phyloP scores from a whole-genome alignment of 768 basidiomycete genomes.

The Rhizopogon vinicolor region DNA sequence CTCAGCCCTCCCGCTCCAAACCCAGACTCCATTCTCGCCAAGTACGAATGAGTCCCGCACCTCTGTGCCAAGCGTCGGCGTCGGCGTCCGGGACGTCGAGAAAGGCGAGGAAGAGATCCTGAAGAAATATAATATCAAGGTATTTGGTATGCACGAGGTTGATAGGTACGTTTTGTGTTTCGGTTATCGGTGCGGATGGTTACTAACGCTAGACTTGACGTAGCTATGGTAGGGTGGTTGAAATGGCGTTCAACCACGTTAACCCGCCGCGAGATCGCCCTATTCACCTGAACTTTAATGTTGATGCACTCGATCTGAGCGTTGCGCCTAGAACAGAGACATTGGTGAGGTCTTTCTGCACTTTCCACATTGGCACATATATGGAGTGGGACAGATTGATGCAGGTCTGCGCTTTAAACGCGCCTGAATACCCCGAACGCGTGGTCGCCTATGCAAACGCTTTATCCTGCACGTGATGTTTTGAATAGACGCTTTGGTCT shows the following conservation, averaged over 20 bases:
- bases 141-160: slow-evolving; percentile 90
- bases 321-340: slow-evolving; percentile 97
- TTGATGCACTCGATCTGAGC: slow-evolving; percentile 89
- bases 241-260: slow-evolving; percentile 82
- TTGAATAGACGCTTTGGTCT: too few species aligned
- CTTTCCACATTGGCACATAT: background rate
- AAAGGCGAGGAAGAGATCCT: slow-evolving; percentile 84
- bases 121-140: slow-evolving; percentile 74
- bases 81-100: slow-evolving; percentile 94
- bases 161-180: slow-evolving; percentile 39
- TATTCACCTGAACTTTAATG: slow-evolving; percentile 95
- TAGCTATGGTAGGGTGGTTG: slow-evolving; percentile 70
- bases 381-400: too few species aligned
- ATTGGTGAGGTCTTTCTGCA: slow-evolving; percentile 49
- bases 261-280: slow-evolving; percentile 81
- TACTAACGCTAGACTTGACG: background rate
- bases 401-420: background rate
- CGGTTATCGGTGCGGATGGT: slow-evolving; percentile 46
- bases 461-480: background rate
- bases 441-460: too few species aligned
- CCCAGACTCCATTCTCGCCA: slow-evolving; percentile 3
- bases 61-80: slow-evolving; percentile 84
- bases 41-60: slow-evolving; percentile 54
- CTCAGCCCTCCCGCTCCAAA: slow-evolving; percentile 29
- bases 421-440: too few species aligned